Evolutionary conservation across 257 asterid genomes (phyloP).

Genomic region (Coffea eugenioides): DNA sequence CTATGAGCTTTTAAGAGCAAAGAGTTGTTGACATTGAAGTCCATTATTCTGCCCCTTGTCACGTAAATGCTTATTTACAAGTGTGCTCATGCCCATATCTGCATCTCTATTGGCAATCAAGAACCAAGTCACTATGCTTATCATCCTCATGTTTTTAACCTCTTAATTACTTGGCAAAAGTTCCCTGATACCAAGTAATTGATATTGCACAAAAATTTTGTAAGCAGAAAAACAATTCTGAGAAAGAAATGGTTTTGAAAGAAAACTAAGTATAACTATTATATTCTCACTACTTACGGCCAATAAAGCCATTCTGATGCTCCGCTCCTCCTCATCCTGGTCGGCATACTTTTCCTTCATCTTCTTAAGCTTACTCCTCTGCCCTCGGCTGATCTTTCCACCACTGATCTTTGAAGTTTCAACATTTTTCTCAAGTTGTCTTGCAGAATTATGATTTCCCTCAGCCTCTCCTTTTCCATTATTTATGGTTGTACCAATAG

Average conservation of each 20-base stretch:
- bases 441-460: slow-evolving; percentile 31
- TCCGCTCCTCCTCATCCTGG: slow-evolving; percentile 97
- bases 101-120: background rate
- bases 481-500: slow-evolving; percentile 29
- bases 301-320: slow-evolving; percentile 76
- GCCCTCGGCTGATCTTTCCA: slow-evolving; percentile 85
- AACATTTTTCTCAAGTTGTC: slow-evolving; percentile 33
- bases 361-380: slow-evolving; percentile 85
- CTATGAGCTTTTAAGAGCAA: too few relatives aligned
- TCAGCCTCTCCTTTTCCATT: slow-evolving; percentile 35
- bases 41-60: background rate
- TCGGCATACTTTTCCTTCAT: slow-evolving; percentile 98
- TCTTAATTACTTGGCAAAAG: background rate
- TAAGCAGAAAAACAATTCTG: background rate
- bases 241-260: background rate
- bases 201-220: background rate
- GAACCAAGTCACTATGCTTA: background rate
- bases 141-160: background rate
- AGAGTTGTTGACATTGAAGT: too few relatives aligned
- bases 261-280: background rate
- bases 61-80: background rate
- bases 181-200: background rate
- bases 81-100: background rate
- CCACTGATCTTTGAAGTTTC: slow-evolving; percentile 39
- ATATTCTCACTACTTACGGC: slow-evolving; percentile 41